A percentile compares a stretch with the other conserved stretches of the same genome.
Evolutionary conservation across 805 yeast species (phyloP).

Genomic region (Suhomyces faveliae): DNA sequence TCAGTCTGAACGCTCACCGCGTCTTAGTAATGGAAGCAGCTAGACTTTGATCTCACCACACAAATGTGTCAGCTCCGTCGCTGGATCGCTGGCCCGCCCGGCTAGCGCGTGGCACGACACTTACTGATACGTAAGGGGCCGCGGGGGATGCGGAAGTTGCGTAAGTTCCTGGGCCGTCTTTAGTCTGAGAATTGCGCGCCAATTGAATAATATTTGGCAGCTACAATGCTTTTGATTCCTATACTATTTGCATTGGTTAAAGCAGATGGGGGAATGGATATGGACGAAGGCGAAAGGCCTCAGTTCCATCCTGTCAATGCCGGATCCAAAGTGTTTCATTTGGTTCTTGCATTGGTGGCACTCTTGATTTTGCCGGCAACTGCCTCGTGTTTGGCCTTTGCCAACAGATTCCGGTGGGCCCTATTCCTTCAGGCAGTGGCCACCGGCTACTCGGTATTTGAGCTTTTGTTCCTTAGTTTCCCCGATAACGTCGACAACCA

Average conservation of each 20-base stretch:
- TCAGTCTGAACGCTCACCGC: no score
- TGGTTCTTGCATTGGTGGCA: conserved; percentile 51
- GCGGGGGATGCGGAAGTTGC: no score
- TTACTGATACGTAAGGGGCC: no score
- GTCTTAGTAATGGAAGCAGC: no score
- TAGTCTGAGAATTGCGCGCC: not conserved
- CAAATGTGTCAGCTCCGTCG: no score
- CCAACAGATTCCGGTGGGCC: conserved; percentile 47
- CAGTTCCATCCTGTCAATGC: conserved; percentile 49
- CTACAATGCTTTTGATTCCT: not conserved
- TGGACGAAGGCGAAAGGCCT: conserved; percentile 27
- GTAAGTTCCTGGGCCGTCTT: no score
- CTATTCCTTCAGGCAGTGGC: conserved; percentile 46
- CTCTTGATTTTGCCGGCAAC: conserved; percentile 57
- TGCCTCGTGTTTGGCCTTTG: conserved; percentile 53
- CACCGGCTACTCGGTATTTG: conserved; percentile 53
- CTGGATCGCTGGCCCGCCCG: no score
- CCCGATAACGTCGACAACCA: conserved; percentile 60
- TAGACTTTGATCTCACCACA: no score
- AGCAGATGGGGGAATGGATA: conserved; percentile 19
- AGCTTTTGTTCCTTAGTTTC: conserved; percentile 56
- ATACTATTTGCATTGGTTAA: not conserved
- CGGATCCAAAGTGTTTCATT: conserved; percentile 59
- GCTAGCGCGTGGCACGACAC: no score
- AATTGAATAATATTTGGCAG: not conserved